Evolutionary conservation across 345 rosid species (phyloP).

Genomic region (Viola odorata): DNA sequence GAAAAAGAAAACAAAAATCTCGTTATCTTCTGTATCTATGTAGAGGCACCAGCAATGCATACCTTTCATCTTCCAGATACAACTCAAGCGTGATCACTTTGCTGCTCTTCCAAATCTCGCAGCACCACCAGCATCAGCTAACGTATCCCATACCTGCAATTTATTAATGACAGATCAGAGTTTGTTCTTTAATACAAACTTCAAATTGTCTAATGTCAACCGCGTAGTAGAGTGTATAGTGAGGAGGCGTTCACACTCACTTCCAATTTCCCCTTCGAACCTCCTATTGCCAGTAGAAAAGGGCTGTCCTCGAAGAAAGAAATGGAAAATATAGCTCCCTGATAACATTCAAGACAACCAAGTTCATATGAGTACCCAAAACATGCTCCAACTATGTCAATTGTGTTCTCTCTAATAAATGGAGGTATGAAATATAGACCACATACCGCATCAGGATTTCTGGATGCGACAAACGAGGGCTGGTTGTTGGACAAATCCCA

Average conservation of each 20-base stretch:
- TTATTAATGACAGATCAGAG: not conserved
- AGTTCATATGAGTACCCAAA: not conserved
- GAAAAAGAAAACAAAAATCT: too few relatives aligned
- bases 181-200: not conserved
- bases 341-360: conserved; percentile 8
- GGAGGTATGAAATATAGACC: not conserved
- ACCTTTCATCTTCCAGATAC: too few relatives aligned
- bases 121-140: conserved; percentile 42
- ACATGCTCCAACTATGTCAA: not conserved
- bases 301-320: conserved; percentile 76
- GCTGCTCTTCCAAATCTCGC: conserved; percentile 34
- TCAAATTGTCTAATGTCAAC: not conserved
- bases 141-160: conserved; percentile 79
- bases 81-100: not conserved
- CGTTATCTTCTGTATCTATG: not conserved
- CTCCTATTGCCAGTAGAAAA: conserved; percentile 81
- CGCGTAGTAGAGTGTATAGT: too few relatives aligned
- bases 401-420: too few relatives aligned
- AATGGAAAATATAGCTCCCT: conserved; percentile 84
- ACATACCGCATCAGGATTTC: conserved; percentile 66
- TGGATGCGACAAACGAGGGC: conserved; percentile 64
- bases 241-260: conserved; percentile 40
- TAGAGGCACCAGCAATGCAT: too few relatives aligned
- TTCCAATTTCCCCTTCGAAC: conserved; percentile 78
- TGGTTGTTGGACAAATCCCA: conserved; percentile 83